Conservation (phyloP, 208 protist genomes). For the Crithidia brevicula region DNA sequence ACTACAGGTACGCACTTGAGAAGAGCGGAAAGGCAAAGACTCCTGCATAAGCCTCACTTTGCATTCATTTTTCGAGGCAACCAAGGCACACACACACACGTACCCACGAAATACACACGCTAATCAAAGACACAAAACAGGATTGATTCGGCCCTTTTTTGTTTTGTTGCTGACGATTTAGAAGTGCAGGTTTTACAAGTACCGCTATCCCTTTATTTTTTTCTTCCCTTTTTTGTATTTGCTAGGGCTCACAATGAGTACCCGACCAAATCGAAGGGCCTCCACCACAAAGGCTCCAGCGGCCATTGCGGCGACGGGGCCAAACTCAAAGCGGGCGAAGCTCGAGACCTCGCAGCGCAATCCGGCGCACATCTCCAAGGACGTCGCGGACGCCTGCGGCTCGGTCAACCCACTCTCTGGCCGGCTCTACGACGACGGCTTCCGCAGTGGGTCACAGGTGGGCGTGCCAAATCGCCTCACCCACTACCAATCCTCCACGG, state of each 20-base stretch:
- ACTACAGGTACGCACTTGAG: too few species aligned
- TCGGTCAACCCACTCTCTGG: constrained; percentile 70
- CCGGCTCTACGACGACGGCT: constrained; percentile 77
- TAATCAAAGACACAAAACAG: background rate
- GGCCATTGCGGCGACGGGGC: constrained; percentile 11
- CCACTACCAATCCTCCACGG: constrained; percentile 10
- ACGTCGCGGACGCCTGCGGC: constrained; percentile 71
- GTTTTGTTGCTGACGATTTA: constrained; percentile 4
- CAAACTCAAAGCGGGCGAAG: constrained; percentile 39
- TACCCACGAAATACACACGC: too few species aligned
- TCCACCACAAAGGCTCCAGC: constrained; percentile 5
- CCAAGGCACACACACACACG: too few species aligned
- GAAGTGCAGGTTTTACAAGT: too few species aligned
- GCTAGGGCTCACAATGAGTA: constrained; percentile 4
- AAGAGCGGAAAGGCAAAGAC: too few species aligned
- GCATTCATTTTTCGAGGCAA: too few species aligned
- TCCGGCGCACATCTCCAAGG: constrained; percentile 86
- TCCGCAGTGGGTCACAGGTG: constrained; percentile 58
- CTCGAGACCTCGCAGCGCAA: constrained; percentile 76
- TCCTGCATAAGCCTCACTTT: too few species aligned
- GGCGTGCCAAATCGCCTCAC: constrained; percentile 80
- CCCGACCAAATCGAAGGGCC: background rate
- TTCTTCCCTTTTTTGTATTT: constrained; percentile 1
- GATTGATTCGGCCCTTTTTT: constrained; percentile 19
- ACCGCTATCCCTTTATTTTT: background rate